These are phyloP conservation scores for Coniochaeta hoffmannii DNA, from an alignment of 2,329 filamentous ascomycete species.

Conservation along the genomic window DNA sequence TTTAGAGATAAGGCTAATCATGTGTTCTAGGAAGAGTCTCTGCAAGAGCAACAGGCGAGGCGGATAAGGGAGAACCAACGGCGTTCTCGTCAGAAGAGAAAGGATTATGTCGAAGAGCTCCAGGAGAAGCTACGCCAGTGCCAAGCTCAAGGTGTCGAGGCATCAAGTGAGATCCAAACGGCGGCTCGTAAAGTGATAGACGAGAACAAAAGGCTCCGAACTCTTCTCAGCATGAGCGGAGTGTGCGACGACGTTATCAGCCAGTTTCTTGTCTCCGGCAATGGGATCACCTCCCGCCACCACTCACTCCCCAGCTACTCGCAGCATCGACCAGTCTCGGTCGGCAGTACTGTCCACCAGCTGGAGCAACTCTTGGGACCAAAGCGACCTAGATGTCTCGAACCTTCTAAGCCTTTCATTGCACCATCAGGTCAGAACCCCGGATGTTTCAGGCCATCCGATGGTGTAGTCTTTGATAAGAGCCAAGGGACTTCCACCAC, in stretches of 20 bases:
- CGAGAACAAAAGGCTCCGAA: slow-evolving; percentile 59
- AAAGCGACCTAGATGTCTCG: slow-evolving; percentile 22
- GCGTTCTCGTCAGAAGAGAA: slow-evolving; percentile 64
- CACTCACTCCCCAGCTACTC: background rate
- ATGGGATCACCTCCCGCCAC: background rate
- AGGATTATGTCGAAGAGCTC: slow-evolving; percentile 65
- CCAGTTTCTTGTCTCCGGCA: slow-evolving; percentile 2
- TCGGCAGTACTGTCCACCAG: slow-evolving; percentile 1
- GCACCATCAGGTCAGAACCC: slow-evolving; percentile 8
- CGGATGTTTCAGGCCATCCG: background rate
- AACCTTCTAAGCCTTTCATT: slow-evolving; percentile 18
- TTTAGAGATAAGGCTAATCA: background rate
- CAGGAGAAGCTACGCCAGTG: slow-evolving; percentile 56
- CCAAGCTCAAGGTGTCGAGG: slow-evolving; percentile 59
- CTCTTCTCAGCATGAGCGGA: slow-evolving; percentile 5
- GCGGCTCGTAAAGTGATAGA: slow-evolving; percentile 62
- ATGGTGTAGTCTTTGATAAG: background rate
- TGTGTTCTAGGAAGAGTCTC: background rate
- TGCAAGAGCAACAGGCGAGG: background rate
- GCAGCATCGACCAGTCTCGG: background rate
- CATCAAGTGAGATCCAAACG: slow-evolving; percentile 62
- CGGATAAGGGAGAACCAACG: slow-evolving; percentile 72
- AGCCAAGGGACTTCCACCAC: background rate
- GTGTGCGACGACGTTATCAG: slow-evolving; percentile 9
- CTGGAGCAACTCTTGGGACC: slow-evolving; percentile 30